Percentiles rank a stretch among this genome's conserved stretches.
phyloP scores from a whole-genome alignment of 495 filamentous ascomycete species.

The Oleoguttula mirabilis region DNA sequence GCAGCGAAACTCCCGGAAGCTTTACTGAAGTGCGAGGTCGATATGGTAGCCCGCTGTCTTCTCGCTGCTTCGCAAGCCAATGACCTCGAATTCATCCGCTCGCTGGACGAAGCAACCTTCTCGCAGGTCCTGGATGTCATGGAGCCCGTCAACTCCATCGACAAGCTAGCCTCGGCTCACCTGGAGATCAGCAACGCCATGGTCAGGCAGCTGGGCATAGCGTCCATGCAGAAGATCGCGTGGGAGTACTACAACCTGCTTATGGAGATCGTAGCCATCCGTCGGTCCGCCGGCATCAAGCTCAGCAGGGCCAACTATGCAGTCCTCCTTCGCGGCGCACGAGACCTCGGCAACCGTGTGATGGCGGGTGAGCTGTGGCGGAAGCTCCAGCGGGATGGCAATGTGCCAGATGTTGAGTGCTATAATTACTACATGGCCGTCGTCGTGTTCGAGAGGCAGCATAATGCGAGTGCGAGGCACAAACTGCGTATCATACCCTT shows the following conservation, averaged over 20 bases:
- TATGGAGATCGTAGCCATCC: slow-evolving; percentile 28
- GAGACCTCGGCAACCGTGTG: slow-evolving; percentile 34
- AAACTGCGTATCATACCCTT: slow-evolving; percentile 33
- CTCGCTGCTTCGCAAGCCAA: slow-evolving; percentile 4
- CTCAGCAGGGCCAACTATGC: slow-evolving; percentile 41
- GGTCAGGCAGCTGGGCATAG: slow-evolving; percentile 11
- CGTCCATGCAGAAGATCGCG: slow-evolving; percentile 27
- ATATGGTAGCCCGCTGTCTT: slow-evolving; percentile 11
- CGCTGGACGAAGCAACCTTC: slow-evolving; percentile 32
- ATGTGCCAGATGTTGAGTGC: slow-evolving; percentile 39
- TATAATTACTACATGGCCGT: slow-evolving; percentile 48
- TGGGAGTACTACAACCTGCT: slow-evolving; percentile 34
- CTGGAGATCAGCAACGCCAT: slow-evolving; percentile 20
- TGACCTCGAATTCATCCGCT: slow-evolving; percentile 19
- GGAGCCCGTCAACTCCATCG: slow-evolving; percentile 33
- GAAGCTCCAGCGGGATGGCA: slow-evolving; percentile 29
- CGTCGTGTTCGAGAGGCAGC: slow-evolving; percentile 10
- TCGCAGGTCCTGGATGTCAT: slow-evolving; percentile 38
- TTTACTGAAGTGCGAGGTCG: not conserved
- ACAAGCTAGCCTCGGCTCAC: slow-evolving; percentile 15
- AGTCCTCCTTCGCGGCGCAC: slow-evolving; percentile 44
- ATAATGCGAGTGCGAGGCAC: slow-evolving; percentile 31
- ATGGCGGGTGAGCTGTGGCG: slow-evolving; percentile 43
- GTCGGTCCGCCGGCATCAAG: slow-evolving; percentile 22
- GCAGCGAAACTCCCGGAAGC: not conserved